Conservation (phyloP, 805 yeast species). For the Yarrowia hollandica region DNA sequence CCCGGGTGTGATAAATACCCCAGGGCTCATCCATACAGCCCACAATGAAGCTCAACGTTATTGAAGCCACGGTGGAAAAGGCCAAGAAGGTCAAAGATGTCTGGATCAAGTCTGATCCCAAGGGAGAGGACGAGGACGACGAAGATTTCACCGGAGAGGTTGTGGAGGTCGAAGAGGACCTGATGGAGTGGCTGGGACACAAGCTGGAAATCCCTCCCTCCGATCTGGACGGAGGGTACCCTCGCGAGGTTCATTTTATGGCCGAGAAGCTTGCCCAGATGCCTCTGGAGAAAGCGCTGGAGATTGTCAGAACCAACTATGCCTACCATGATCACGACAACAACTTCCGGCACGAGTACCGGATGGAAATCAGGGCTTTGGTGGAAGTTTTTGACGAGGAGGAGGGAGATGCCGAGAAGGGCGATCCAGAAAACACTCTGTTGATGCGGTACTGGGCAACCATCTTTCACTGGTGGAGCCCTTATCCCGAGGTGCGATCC, state of each 20-base stretch:
- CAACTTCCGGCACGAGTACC: slow-evolving; percentile 47
- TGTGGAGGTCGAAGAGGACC: not conserved
- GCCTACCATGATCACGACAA: slow-evolving; percentile 51
- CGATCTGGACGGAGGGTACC: not conserved
- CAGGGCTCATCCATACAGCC: no score
- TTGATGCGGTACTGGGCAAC: not conserved
- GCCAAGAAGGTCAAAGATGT: no score
- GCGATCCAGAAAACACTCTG: not conserved
- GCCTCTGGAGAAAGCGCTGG: slow-evolving; percentile 44
- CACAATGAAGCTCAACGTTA: no score
- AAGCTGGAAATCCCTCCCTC: not conserved
- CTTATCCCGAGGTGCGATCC: slow-evolving; percentile 60
- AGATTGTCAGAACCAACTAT: slow-evolving; percentile 46
- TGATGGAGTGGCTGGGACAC: not conserved
- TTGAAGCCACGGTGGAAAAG: no score
- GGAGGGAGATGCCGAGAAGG: not conserved
- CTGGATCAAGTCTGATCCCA: no score
- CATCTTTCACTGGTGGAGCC: slow-evolving; percentile 46
- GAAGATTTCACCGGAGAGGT: no score
- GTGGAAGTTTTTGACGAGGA: slow-evolving; percentile 5
- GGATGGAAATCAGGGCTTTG: slow-evolving; percentile 23
- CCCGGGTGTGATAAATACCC: no score
- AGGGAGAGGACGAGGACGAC: no score
- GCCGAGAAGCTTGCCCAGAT: slow-evolving; percentile 45
- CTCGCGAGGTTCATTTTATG: slow-evolving; percentile 42